Percentiles rank a stretch among this genome's conserved stretches.
Evolutionary conservation across 1,139 yeast species (phyloP).

Genomic region (Suhomyces atakaporum): DNA sequence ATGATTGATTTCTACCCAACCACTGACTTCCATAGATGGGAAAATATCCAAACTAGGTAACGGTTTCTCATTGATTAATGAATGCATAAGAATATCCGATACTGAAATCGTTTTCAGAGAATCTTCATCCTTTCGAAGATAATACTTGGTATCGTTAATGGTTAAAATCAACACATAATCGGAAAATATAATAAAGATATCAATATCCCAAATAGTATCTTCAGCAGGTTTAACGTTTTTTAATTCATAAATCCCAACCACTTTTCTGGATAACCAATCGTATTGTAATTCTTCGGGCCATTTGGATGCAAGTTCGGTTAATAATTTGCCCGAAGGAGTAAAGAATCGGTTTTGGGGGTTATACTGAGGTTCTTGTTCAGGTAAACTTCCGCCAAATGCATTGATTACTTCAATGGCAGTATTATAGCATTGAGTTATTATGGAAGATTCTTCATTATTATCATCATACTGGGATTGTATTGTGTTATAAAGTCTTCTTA

Average conservation of each 20-base stretch:
- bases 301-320: conserved; percentile 77
- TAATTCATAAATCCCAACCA: conserved; percentile 76
- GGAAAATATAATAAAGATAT: conserved; percentile 74
- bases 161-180: conserved; percentile 71
- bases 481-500: conserved; percentile 52
- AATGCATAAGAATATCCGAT: conserved; percentile 85
- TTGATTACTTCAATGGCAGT: conserved; percentile 69
- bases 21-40: conserved; percentile 67
- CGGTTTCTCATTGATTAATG: conserved; percentile 83
- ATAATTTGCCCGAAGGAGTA: conserved; percentile 87
- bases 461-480: conserved; percentile 17
- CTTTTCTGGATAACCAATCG: conserved; percentile 86
- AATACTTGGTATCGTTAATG: conserved; percentile 44
- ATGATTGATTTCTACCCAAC: conserved; percentile 69
- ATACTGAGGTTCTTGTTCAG: conserved; percentile 28
- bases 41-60: conserved; percentile 52
- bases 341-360: conserved; percentile 56
- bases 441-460: conserved; percentile 18
- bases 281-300: conserved; percentile 90
- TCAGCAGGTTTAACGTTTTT: conserved; percentile 29
- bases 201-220: conserved; percentile 34
- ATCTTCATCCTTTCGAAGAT: conserved; percentile 24
- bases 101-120: conserved; percentile 58
- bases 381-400: conserved; percentile 63
- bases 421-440: conserved; percentile 47